phyloP scores from a whole-genome alignment of 2,329 filamentous ascomycete genomes.

The Daldinia sp. region DNA sequence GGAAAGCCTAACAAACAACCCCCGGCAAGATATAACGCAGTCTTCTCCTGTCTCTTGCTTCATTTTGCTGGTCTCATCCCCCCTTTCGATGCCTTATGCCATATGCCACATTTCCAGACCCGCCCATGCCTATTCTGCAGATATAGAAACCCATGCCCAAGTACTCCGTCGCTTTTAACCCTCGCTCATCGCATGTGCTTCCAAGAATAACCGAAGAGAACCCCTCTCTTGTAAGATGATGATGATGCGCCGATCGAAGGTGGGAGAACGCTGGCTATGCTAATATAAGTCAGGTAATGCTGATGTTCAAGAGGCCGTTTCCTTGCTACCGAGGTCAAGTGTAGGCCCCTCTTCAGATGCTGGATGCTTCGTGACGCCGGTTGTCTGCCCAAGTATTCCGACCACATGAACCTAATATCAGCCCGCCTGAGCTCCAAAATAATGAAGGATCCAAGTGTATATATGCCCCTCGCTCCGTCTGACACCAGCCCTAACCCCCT shows the following conservation, averaged over 20 bases:
- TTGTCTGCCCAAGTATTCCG: slow-evolving; percentile 36
- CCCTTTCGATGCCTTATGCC: slow-evolving; percentile 18
- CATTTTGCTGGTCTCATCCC: slow-evolving; percentile 24
- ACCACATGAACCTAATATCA: slow-evolving; percentile 43
- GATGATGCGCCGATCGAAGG: slow-evolving; percentile 40
- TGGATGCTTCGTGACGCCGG: slow-evolving; percentile 41
- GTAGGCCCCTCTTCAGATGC: slow-evolving; percentile 40
- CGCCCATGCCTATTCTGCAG: slow-evolving; percentile 16
- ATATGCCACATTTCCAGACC: slow-evolving; percentile 24
- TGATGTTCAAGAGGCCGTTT: slow-evolving; percentile 35
- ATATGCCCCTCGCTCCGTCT: slow-evolving; percentile 37
- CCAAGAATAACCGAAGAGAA: slow-evolving; percentile 28
- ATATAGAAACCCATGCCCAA: slow-evolving; percentile 33
- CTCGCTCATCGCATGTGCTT: slow-evolving; percentile 30
- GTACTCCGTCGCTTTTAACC: slow-evolving; percentile 43
- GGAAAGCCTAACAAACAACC: slow-evolving; percentile 25
- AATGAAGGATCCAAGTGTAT: slow-evolving; percentile 43
- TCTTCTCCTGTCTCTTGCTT: slow-evolving; percentile 11
- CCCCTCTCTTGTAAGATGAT: slow-evolving; percentile 27
- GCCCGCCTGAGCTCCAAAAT: slow-evolving; percentile 40
- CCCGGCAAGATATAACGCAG: slow-evolving; percentile 14
- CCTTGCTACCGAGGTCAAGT: slow-evolving; percentile 35
- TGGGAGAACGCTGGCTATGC: slow-evolving; percentile 42
- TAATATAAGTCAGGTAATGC: slow-evolving; percentile 43
- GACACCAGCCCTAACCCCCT: slow-evolving; percentile 36